Conservation (phyloP, 768 basidiomycete species). For the Mycena capillaripes region DNA sequence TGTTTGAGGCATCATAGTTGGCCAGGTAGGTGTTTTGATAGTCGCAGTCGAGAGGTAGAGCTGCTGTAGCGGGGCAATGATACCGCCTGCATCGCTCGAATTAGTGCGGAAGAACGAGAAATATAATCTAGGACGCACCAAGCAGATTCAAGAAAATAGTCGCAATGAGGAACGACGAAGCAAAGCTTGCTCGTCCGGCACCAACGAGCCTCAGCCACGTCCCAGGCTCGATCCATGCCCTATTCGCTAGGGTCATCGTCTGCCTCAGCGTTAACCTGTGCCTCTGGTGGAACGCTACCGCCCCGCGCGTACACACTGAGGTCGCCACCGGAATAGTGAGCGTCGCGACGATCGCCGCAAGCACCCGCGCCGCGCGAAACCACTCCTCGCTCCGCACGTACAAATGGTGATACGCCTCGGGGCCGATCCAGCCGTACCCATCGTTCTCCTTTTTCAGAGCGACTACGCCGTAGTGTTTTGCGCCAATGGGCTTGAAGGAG, state of each 20-base stretch:
- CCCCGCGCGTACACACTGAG: constrained; percentile 14
- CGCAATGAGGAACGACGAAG: constrained; percentile 24
- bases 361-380: constrained; percentile 22
- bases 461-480: constrained; percentile 20
- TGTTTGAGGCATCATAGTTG: not conserved
- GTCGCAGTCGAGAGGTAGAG: constrained; percentile 22
- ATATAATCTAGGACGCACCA: constrained; percentile 7
- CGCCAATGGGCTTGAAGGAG: constrained; percentile 21
- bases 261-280: constrained; percentile 15
- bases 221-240: constrained; percentile 15
- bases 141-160: constrained; percentile 23
- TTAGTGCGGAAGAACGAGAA: not conserved
- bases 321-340: constrained; percentile 25
- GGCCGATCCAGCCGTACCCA: not conserved
- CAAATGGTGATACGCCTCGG: constrained; percentile 8
- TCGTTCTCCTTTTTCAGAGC: constrained; percentile 3
- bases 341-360: constrained; percentile 15
- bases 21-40: constrained; percentile 24
- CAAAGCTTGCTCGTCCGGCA: constrained; percentile 7
- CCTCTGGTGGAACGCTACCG: constrained; percentile 25
- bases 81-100: constrained; percentile 12
- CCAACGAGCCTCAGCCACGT: constrained; percentile 3
- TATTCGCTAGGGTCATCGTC: constrained; percentile 18
- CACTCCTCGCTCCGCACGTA: constrained; percentile 18
- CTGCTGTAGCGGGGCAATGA: constrained; percentile 28